Evolutionary conservation across 2,329 filamentous ascomycete genomes (phyloP).

Genomic region (Calycina herbarum): DNA sequence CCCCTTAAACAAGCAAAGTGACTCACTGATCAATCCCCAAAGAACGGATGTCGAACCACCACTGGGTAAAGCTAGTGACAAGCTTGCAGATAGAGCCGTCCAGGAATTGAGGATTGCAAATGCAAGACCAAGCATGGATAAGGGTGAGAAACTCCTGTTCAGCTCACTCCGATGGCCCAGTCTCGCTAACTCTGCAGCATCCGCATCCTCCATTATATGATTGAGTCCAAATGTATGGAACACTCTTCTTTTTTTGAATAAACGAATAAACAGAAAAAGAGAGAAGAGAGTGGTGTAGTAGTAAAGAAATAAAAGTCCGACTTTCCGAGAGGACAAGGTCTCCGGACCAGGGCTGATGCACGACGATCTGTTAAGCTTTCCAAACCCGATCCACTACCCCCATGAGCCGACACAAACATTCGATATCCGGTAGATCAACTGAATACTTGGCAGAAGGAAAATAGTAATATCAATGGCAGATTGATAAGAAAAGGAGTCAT

Average conservation of each 20-base stretch:
- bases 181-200: slow-evolving; percentile 48
- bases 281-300: background rate
- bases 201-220: slow-evolving; percentile 11
- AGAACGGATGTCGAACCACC: slow-evolving; percentile 71
- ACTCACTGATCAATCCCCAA: slow-evolving; percentile 64
- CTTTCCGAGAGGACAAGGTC: background rate
- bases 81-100: slow-evolving; percentile 51
- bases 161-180: slow-evolving; percentile 51
- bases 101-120: slow-evolving; percentile 60
- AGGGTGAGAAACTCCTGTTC: slow-evolving; percentile 54
- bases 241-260: background rate
- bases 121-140: slow-evolving; percentile 59
- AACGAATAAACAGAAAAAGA: background rate
- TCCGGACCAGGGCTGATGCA: background rate
- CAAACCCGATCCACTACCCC: background rate
- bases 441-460: slow-evolving; percentile 4
- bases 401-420: background rate
- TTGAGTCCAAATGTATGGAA: background rate
- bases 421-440: background rate
- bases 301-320: background rate
- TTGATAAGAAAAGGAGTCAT: background rate
- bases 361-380: background rate
- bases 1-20: slow-evolving; percentile 21
- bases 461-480: background rate
- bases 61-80: slow-evolving; percentile 60